phyloP scores from a whole-genome alignment of 2,329 filamentous ascomycete species.

The Chrysoporthe austroafricana region DNA sequence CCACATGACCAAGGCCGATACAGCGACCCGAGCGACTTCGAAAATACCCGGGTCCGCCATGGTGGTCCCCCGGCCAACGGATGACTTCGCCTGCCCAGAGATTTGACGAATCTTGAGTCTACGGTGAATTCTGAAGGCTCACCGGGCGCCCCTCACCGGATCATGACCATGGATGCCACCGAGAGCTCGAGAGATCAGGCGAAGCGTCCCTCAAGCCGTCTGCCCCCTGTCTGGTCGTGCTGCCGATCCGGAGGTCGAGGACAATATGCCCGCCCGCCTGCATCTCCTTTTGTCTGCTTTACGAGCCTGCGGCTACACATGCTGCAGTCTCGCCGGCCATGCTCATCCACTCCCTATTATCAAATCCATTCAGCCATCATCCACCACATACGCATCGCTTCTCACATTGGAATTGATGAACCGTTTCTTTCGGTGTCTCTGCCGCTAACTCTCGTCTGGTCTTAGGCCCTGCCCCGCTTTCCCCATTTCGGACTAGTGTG shows the following conservation, averaged over 20 bases:
- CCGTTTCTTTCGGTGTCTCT: slow-evolving; percentile 7
- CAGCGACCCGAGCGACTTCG: background rate
- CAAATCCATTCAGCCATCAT: background rate
- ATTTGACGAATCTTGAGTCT: background rate
- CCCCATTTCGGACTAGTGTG: slow-evolving; percentile 14
- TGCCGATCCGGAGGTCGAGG: background rate
- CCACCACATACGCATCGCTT: background rate
- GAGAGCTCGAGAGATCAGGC: background rate
- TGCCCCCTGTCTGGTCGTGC: background rate
- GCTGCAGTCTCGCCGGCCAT: background rate
- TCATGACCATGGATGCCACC: background rate
- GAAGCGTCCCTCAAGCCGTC: background rate
- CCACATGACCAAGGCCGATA: slow-evolving; percentile 1
- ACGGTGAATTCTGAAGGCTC: background rate
- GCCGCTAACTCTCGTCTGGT: slow-evolving; percentile 24
- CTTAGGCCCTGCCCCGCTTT: slow-evolving; percentile 17
- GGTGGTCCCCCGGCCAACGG: background rate
- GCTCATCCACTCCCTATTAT: background rate
- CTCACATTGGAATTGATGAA: slow-evolving; percentile 5
- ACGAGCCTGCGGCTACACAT: background rate
- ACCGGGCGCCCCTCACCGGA: background rate
- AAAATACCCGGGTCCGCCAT: background rate
- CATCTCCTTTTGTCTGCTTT: background rate
- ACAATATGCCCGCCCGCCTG: background rate
- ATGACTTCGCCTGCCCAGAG: background rate